Percentiles rank a stretch among this genome's conserved stretches.
phyloP scores from a whole-genome alignment of 2,329 filamentous ascomycete genomes.

The Chrysosporium keratinophilum region DNA sequence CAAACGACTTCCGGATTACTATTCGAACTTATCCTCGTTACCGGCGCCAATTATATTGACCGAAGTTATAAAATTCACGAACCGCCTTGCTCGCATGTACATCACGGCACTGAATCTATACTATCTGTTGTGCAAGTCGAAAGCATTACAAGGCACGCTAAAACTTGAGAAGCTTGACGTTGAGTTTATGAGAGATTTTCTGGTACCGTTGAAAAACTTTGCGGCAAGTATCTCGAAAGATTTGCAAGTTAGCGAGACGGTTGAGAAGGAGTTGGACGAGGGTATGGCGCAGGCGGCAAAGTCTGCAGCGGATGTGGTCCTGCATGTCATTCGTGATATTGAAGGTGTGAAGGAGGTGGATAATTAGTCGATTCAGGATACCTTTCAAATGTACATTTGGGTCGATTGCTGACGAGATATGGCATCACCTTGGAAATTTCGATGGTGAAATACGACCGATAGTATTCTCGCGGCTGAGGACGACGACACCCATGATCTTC shows the following conservation, averaged over 20 bases:
- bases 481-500: no score
- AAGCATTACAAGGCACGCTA: slow-evolving; percentile 38
- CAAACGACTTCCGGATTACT: slow-evolving; percentile 31
- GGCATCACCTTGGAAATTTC: no score
- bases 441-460: no score
- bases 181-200: slow-evolving; percentile 27
- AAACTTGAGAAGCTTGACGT: slow-evolving; percentile 33
- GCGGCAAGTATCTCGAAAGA: slow-evolving; percentile 9
- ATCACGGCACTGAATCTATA: slow-evolving; percentile 50
- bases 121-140: slow-evolving; percentile 43
- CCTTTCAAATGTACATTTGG: no score
- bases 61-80: slow-evolving; percentile 41
- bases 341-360: background rate
- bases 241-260: slow-evolving; percentile 3
- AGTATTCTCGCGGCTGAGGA: no score
- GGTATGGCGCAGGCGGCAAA: slow-evolving; percentile 10
- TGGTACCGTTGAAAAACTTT: slow-evolving; percentile 24
- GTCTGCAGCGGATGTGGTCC: slow-evolving; percentile 13
- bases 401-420: no score
- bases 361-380: background rate
- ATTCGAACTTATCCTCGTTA: slow-evolving; percentile 12
- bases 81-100: slow-evolving; percentile 39
- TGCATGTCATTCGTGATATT: slow-evolving; percentile 15
- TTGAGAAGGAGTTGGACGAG: slow-evolving; percentile 15
- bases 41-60: background rate